A percentile compares a stretch with the other conserved stretches of the same genome.
Conservation (phyloP, 768 basidiomycete species). For the Calocybe gangraenosa region DNA sequence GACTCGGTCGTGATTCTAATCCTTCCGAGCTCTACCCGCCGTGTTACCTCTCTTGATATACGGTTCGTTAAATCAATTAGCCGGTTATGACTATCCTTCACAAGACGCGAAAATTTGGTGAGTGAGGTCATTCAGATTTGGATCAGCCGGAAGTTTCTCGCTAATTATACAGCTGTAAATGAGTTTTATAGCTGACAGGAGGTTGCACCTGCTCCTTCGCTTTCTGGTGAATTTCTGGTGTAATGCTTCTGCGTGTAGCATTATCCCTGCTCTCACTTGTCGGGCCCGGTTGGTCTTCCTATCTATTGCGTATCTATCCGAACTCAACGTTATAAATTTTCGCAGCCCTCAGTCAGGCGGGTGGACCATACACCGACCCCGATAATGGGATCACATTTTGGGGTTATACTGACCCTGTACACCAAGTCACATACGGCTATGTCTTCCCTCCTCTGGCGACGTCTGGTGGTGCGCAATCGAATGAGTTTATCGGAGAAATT, state of each 20-base stretch:
- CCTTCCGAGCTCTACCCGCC: conserved; percentile 10
- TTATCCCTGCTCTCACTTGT: conserved; percentile 25
- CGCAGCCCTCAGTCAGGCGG: conserved; percentile 39
- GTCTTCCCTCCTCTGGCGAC: conserved; percentile 45
- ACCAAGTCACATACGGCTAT: conserved; percentile 42
- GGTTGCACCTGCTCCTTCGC: neutral
- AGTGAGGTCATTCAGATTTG: neutral
- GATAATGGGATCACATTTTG: conserved; percentile 54
- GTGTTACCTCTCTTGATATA: neutral
- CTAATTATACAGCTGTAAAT: conserved; percentile 3
- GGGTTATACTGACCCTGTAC: conserved; percentile 38
- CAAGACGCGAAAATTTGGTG: neutral
- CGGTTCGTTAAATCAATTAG: neutral
- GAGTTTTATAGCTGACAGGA: neutral
- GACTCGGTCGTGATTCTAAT: neutral
- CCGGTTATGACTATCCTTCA: no score
- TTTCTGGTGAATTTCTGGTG: neutral
- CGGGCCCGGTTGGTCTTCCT: conserved; percentile 23
- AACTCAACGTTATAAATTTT: neutral
- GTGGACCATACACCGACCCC: conserved; percentile 39
- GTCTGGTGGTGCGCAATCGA: conserved; percentile 22
- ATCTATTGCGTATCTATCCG: neutral
- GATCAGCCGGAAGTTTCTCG: conserved; percentile 13
- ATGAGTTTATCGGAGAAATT: conserved; percentile 62
- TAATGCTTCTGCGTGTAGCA: conserved; percentile 16